Percentiles rank a stretch among this genome's conserved stretches.
Conservation (phyloP, 2,329 filamentous ascomycete species). For the Verticillium dahliae region DNA sequence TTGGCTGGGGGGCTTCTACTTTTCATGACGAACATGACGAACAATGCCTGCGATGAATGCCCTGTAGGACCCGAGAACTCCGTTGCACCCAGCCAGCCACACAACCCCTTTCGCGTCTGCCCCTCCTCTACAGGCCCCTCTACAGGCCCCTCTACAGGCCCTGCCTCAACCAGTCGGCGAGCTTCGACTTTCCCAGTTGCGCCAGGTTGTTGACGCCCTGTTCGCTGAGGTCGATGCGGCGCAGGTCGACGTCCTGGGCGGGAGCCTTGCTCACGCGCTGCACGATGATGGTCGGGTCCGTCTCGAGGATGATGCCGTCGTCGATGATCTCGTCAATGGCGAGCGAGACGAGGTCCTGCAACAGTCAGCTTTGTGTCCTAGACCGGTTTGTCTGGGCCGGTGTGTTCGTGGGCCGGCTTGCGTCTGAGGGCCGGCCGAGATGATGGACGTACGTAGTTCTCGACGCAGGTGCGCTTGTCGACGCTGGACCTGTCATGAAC, state of each 20-base stretch:
- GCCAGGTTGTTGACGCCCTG: slow-evolving; percentile 92
- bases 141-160: slow-evolving; percentile 62
- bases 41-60: slow-evolving; percentile 6
- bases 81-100: background rate
- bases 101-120: background rate
- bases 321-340: slow-evolving; percentile 94
- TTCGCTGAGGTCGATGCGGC: slow-evolving; percentile 92
- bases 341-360: slow-evolving; percentile 72
- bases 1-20: slow-evolving; percentile 4
- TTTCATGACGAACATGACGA: slow-evolving; percentile 10
- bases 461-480: slow-evolving; percentile 94
- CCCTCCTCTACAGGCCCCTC: slow-evolving; percentile 12
- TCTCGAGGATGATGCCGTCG: slow-evolving; percentile 94
- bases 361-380: background rate
- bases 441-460: slow-evolving; percentile 63
- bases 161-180: slow-evolving; percentile 86
- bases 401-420: no score
- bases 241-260: slow-evolving; percentile 82
- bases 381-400: no score
- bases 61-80: slow-evolving; percentile 12
- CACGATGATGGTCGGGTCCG: slow-evolving; percentile 88
- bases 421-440: background rate
- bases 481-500: slow-evolving; percentile 70
- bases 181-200: slow-evolving; percentile 86
- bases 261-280: slow-evolving; percentile 90